Percentiles rank a stretch among this genome's conserved stretches.
Evolutionary conservation across 345 rosid genomes (phyloP).

Genomic region (Gossypium herbaceum): DNA sequence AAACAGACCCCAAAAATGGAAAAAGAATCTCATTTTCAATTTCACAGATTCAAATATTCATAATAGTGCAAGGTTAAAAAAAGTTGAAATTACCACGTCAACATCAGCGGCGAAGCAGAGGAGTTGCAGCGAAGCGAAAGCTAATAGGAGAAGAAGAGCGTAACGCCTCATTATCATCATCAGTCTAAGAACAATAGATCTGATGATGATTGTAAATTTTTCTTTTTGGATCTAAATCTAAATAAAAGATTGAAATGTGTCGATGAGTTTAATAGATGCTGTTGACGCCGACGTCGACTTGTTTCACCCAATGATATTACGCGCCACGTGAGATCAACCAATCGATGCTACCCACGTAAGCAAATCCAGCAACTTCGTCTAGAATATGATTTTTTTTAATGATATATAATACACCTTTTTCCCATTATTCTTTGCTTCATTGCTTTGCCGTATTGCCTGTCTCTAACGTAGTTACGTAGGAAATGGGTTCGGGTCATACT

Average conservation of each 20-base stretch:
- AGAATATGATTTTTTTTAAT: background rate
- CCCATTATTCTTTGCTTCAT: background rate
- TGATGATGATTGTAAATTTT: background rate
- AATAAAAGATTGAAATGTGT: background rate
- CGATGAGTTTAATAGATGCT: constrained; percentile 22
- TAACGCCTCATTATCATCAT: constrained; percentile 34
- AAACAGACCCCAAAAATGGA: background rate
- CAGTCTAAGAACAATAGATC: constrained; percentile 10
- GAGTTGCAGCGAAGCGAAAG: constrained; percentile 42
- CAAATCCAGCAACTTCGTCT: background rate
- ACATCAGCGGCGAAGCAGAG: constrained; percentile 52
- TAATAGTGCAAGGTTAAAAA: background rate
- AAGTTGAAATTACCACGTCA: constrained; percentile 34
- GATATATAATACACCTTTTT: background rate
- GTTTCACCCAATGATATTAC: constrained; percentile 33
- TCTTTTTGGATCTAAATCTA: constrained; percentile 11
- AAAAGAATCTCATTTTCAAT: background rate
- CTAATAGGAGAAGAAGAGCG: constrained; percentile 36
- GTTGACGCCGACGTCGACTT: constrained; percentile 11
- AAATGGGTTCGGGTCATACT: background rate
- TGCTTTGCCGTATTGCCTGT: constrained; percentile 15
- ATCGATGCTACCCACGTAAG: constrained; percentile 21
- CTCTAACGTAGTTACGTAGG: background rate
- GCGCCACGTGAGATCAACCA: constrained; percentile 28
- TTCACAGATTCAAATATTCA: background rate